Evolutionary conservation across 805 yeast species (phyloP).

Genomic region (Vanderwaltozyma tropicalis): DNA sequence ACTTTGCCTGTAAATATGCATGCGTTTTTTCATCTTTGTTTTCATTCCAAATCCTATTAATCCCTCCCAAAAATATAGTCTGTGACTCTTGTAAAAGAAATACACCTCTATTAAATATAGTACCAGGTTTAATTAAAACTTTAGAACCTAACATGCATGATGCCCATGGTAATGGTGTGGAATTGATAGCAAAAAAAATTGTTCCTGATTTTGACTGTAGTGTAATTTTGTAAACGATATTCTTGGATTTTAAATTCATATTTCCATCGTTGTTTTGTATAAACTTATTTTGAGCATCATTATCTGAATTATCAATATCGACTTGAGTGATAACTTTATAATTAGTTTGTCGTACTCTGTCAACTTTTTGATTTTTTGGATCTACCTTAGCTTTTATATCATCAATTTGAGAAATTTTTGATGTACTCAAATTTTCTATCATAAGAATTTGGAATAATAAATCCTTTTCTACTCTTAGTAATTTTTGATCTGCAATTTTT

Average conservation of each 20-base stretch:
- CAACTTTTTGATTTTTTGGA: slow-evolving; percentile 50
- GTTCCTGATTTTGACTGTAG: slow-evolving; percentile 45
- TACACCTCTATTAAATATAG: slow-evolving; percentile 39
- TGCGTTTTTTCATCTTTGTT: slow-evolving; percentile 26
- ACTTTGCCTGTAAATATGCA: slow-evolving; percentile 21
- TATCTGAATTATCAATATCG: slow-evolving; percentile 34
- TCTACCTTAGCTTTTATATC: slow-evolving; percentile 42
- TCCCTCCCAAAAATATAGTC: slow-evolving; percentile 31
- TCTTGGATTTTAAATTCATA: too few relatives aligned
- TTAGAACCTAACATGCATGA: slow-evolving; percentile 49
- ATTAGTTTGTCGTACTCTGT: slow-evolving; percentile 30
- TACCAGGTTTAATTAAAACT: slow-evolving; percentile 38
- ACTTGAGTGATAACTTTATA: slow-evolving; percentile 38
- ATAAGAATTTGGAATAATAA: slow-evolving; percentile 46
- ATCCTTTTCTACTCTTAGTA: slow-evolving; percentile 14
- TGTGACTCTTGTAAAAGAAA: slow-evolving; percentile 24
- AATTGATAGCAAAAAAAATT: slow-evolving; percentile 47
- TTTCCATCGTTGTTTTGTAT: slow-evolving; percentile 1
- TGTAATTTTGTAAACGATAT: slow-evolving; percentile 40
- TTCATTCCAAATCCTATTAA: slow-evolving; percentile 32
- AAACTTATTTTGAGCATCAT: background rate
- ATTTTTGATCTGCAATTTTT: slow-evolving; percentile 11
- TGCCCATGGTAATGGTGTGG: slow-evolving; percentile 40
- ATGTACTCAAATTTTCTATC: slow-evolving; percentile 42
- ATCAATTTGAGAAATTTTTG: slow-evolving; percentile 46